phyloP scores from a whole-genome alignment of 129 eudicot species.

The Oenanthe sinensis region DNA sequence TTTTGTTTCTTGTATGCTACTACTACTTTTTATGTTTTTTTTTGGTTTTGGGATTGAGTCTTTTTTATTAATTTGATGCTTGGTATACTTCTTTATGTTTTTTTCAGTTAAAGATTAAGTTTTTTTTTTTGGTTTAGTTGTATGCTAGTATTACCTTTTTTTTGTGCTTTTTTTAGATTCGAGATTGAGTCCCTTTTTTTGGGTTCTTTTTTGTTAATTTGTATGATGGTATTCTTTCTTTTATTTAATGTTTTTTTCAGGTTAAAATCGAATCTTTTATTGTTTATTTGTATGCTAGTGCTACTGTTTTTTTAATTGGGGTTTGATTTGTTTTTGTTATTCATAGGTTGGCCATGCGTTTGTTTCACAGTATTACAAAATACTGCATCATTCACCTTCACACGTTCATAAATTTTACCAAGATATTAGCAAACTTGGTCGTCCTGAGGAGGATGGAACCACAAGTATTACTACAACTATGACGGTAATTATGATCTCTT shows the following conservation, averaged over 20 bases:
- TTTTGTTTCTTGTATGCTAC: background rate
- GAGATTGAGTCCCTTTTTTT: background rate
- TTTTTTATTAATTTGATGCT: background rate
- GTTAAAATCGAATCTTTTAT: background rate
- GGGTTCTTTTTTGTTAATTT: background rate
- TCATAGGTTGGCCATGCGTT: slow-evolving; percentile 76
- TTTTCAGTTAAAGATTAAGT: no score
- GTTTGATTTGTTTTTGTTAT: slow-evolving; percentile 6
- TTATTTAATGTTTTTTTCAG: background rate
- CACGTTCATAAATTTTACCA: slow-evolving; percentile 69
- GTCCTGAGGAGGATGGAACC: slow-evolving; percentile 64
- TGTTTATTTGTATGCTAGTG: background rate
- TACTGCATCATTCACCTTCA: slow-evolving; percentile 79
- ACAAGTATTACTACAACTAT: slow-evolving; percentile 67
- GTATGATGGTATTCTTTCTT: background rate
- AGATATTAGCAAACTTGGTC: slow-evolving; percentile 75
- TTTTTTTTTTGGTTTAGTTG: background rate
- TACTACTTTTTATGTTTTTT: background rate
- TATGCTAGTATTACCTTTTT: background rate
- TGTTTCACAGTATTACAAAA: slow-evolving; percentile 71
- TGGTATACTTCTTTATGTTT: background rate
- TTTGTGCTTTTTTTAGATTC: background rate
- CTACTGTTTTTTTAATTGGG: background rate
- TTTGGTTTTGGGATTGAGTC: background rate
- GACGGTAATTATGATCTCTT: slow-evolving; percentile 39